Evolutionary conservation across 345 rosid species (phyloP).

Genomic region (Citrus inodora): DNA sequence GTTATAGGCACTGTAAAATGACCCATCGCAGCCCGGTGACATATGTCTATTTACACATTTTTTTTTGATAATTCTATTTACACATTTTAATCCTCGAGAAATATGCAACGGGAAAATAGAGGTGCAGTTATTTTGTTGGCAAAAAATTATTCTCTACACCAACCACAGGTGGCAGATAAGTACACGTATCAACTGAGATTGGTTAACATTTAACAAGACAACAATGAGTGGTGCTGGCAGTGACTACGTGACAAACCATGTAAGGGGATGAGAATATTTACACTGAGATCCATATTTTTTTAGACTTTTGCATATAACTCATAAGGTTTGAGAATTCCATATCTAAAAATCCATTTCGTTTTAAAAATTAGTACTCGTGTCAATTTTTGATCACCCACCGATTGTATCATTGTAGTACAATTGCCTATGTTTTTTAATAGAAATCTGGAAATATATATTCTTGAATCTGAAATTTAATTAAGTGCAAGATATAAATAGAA

Average conservation of each 20-base stretch:
- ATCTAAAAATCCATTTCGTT: background rate
- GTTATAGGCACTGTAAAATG: too few species aligned
- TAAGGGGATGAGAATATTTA: background rate
- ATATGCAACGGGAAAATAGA: too few species aligned
- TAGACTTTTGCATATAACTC: too few species aligned
- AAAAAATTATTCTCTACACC: background rate
- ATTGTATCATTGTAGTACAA: background rate
- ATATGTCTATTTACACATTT: too few species aligned
- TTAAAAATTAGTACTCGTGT: background rate
- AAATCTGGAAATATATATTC: background rate
- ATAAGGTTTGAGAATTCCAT: background rate
- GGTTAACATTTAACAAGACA: background rate
- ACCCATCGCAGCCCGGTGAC: too few species aligned
- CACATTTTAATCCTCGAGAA: too few species aligned
- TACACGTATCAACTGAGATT: background rate
- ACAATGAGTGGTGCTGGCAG: background rate
- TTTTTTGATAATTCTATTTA: too few species aligned
- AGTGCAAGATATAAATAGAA: too few species aligned
- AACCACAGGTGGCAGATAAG: background rate
- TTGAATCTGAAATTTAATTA: background rate
- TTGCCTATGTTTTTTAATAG: background rate
- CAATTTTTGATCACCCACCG: background rate
- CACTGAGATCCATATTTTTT: background rate
- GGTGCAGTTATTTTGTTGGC: background rate
- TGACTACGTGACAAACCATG: background rate